Evolutionary conservation across 257 asterid genomes (phyloP).

Genomic region (Penstemon barbatus): DNA sequence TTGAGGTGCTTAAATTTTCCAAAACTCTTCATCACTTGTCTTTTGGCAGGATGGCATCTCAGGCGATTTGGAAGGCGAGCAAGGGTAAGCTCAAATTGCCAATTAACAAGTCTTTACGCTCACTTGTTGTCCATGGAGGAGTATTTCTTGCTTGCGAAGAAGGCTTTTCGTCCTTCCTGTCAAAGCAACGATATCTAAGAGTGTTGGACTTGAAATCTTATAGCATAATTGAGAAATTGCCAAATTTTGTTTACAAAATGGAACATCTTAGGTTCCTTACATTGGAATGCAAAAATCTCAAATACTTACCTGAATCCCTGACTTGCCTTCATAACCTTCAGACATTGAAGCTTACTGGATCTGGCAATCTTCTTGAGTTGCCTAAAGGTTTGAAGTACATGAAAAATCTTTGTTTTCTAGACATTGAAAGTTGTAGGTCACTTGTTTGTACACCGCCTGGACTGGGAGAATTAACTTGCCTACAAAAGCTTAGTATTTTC

Average conservation of each 20-base stretch:
- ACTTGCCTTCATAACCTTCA: conserved; percentile 16
- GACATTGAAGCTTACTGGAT: conserved; percentile 1
- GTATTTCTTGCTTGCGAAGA: accelerated
- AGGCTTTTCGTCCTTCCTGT: not conserved
- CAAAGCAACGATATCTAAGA: not conserved
- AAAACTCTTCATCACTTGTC: too few species aligned
- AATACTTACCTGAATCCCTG: not conserved
- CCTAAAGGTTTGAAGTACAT: conserved; percentile 8
- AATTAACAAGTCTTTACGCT: too few species aligned
- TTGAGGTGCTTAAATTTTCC: not conserved
- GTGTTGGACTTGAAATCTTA: not conserved
- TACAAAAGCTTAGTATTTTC: too few species aligned
- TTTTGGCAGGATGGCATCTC: too few species aligned
- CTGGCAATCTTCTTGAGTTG: not conserved
- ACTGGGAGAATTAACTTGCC: conserved; percentile 13
- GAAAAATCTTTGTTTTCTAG: not conserved
- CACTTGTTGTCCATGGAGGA: too few species aligned
- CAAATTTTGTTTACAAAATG: too few species aligned
- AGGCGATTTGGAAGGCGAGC: too few species aligned
- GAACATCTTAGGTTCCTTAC: too few species aligned
- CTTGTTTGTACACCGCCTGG: conserved; percentile 30
- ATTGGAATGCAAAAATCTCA: not conserved
- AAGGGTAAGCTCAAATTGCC: too few species aligned
- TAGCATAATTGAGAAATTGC: not conserved
- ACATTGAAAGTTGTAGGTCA: not conserved